These are phyloP conservation scores for Acanthamoeba lenticulata DNA, from an alignment of 208 protist genomes.

Conservation along the genomic window DNA sequence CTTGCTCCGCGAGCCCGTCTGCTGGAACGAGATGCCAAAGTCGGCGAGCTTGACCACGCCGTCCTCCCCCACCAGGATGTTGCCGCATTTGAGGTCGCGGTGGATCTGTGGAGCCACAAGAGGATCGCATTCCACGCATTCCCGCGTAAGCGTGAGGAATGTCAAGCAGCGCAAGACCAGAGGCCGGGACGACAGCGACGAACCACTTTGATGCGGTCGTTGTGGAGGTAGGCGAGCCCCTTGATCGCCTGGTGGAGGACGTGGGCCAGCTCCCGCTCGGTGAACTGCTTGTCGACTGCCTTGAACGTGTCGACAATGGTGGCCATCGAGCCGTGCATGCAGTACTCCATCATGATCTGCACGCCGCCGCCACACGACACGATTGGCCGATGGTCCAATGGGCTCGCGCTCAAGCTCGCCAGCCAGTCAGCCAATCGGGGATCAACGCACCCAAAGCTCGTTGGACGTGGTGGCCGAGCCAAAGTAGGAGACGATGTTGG, in stretches of 20 bases:
- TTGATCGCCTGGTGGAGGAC: neutral
- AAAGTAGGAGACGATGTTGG: slow-evolving; percentile 56
- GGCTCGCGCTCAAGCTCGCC: too few species aligned
- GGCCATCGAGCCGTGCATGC: neutral
- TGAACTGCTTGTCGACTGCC: neutral
- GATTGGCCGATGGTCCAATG: too few species aligned
- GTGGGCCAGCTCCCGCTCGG: neutral
- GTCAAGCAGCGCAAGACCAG: neutral
- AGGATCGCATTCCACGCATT: too few species aligned
- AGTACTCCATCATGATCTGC: slow-evolving; percentile 61
- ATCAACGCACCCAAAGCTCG: neutral
- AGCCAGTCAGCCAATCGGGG: too few species aligned
- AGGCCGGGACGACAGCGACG: neutral
- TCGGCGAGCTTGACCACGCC: slow-evolving; percentile 31
- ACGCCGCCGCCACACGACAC: too few species aligned
- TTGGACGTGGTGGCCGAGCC: neutral
- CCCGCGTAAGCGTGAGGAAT: neutral
- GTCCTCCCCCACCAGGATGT: slow-evolving; percentile 35
- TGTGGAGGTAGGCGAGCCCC: slow-evolving; percentile 10
- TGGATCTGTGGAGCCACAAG: too few species aligned
- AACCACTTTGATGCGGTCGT: slow-evolving; percentile 24
- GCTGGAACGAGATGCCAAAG: slow-evolving; percentile 56
- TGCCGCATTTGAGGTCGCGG: slow-evolving; percentile 9
- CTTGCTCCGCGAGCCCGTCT: slow-evolving; percentile 32
- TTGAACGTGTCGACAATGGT: neutral